Conservation (phyloP, 352 stramenopile species). For the Globisporangium lucens region DNA sequence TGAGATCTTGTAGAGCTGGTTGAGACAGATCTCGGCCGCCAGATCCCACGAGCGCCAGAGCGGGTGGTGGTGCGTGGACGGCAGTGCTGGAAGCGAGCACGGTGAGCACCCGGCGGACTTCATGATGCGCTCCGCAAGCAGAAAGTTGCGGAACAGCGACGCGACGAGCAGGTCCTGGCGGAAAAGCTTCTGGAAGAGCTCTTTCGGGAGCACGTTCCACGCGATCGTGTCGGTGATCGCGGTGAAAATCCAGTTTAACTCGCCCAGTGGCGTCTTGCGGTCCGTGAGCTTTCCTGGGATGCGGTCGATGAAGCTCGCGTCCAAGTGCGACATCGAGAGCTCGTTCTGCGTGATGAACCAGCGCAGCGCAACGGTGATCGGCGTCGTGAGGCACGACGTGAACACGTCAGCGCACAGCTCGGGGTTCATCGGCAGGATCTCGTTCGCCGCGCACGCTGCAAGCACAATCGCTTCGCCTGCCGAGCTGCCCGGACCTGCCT, state of each 20-base stretch:
- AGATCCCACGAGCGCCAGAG: constrained; percentile 99
- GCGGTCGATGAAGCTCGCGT: constrained; percentile 84
- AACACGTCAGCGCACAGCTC: constrained; percentile 99
- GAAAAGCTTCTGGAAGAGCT: constrained; percentile 98
- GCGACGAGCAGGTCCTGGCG: constrained; percentile 98
- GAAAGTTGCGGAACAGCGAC: constrained; percentile 98
- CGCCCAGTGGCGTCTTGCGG: constrained; percentile 91
- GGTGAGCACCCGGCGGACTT: constrained; percentile 81
- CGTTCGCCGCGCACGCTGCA: constrained; percentile 91
- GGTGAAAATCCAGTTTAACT: constrained; percentile 99
- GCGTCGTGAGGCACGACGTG: constrained; percentile 98
- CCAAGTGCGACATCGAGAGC: constrained; percentile 84
- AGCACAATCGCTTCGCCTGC: constrained; percentile 95
- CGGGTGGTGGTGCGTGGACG: constrained; percentile 94
- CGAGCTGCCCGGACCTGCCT: constrained; percentile 18
- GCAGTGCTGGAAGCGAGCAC: constrained; percentile 93
- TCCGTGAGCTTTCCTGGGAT: constrained; percentile 93
- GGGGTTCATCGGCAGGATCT: constrained; percentile 96
- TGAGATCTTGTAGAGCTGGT: constrained; percentile 89
- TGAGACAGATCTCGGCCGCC: constrained; percentile 96
- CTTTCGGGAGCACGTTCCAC: constrained; percentile 96
- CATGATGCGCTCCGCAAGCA: constrained; percentile 97
- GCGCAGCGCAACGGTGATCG: constrained; percentile 96
- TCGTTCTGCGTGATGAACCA: constrained; percentile 97
- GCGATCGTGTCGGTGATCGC: constrained; percentile 99